A percentile compares a stretch with the other conserved stretches of the same genome.
These are phyloP conservation scores for Yamadazyma oceani DNA, from an alignment of 1,139 yeast species.

Conservation along the genomic window DNA sequence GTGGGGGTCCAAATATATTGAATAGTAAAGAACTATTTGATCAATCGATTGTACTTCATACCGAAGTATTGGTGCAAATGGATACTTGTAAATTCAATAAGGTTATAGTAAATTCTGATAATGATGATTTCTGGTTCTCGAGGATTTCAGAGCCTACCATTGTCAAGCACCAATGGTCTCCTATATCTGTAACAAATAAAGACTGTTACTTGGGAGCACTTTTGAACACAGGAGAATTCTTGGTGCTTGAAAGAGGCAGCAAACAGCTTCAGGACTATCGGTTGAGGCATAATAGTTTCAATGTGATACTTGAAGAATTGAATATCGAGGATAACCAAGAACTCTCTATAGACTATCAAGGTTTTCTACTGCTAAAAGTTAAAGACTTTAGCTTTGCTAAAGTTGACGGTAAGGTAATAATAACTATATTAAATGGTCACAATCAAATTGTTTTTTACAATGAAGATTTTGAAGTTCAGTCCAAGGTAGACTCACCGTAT, in stretches of 20 bases:
- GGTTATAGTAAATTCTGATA: conserved; percentile 27
- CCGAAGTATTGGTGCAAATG: conserved; percentile 28
- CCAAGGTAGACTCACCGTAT: background rate
- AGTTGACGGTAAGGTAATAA: conserved; percentile 16
- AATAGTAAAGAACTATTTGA: conserved; percentile 32
- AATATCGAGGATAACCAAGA: conserved; percentile 15
- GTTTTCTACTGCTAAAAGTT: conserved; percentile 26
- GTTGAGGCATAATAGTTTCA: conserved; percentile 29
- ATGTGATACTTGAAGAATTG: conserved; percentile 25
- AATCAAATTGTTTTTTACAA: conserved; percentile 6
- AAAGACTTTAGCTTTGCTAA: conserved; percentile 30
- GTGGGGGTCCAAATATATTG: conserved; percentile 17
- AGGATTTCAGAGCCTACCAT: conserved; percentile 36
- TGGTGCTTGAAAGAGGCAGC: conserved; percentile 30
- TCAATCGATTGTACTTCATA: conserved; percentile 26
- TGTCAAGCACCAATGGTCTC: conserved; percentile 39
- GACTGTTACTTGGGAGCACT: conserved; percentile 36
- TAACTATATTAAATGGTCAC: conserved; percentile 21
- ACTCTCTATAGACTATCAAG: conserved; percentile 18
- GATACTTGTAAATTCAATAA: conserved; percentile 32
- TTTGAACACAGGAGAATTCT: conserved; percentile 41
- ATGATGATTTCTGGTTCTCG: conserved; percentile 30
- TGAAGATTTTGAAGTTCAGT: background rate
- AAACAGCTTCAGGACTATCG: conserved; percentile 23
- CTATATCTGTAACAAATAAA: conserved; percentile 22